phyloP scores from a whole-genome alignment of 116 monocot genomes.

The Zostera marina region DNA sequence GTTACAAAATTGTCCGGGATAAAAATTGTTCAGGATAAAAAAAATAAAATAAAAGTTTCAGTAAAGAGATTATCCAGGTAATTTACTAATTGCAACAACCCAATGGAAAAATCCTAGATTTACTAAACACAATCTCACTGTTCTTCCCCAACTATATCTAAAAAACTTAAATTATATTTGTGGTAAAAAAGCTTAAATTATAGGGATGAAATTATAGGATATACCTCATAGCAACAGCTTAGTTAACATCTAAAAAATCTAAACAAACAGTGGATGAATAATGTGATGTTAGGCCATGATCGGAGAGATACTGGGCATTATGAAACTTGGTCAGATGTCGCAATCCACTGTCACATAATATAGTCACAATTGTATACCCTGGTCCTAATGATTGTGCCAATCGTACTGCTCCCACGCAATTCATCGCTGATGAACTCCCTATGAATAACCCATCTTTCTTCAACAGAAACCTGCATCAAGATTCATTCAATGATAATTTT shows the following conservation, averaged over 20 bases:
- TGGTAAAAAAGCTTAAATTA: too few species aligned
- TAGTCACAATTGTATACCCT: slow-evolving; percentile 85
- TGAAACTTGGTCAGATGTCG: slow-evolving; percentile 94
- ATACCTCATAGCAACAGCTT: slow-evolving; percentile 1
- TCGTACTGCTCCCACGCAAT: slow-evolving; percentile 76
- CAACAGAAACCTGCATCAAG: slow-evolving; percentile 50
- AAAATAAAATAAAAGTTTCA: too few species aligned
- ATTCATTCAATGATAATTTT: background rate
- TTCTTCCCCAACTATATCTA: too few species aligned
- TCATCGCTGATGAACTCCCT: slow-evolving; percentile 94
- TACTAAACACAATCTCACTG: too few species aligned
- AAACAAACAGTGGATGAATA: slow-evolving; percentile 33
- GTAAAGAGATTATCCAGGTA: too few species aligned
- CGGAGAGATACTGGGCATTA: slow-evolving; percentile 44
- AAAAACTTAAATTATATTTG: too few species aligned
- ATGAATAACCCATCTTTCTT: slow-evolving; percentile 79
- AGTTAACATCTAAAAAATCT: slow-evolving; percentile 35
- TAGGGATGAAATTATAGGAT: too few species aligned
- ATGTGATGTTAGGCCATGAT: slow-evolving; percentile 37
- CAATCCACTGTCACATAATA: slow-evolving; percentile 87
- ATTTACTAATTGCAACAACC: too few species aligned
- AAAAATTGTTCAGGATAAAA: too few species aligned
- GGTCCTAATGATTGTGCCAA: slow-evolving; percentile 55
- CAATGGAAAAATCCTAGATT: too few species aligned
- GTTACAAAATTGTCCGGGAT: too few species aligned